Evolutionary conservation across 2,329 filamentous ascomycete species (phyloP).

Genomic region (Trichophyton mentagrophytes): DNA sequence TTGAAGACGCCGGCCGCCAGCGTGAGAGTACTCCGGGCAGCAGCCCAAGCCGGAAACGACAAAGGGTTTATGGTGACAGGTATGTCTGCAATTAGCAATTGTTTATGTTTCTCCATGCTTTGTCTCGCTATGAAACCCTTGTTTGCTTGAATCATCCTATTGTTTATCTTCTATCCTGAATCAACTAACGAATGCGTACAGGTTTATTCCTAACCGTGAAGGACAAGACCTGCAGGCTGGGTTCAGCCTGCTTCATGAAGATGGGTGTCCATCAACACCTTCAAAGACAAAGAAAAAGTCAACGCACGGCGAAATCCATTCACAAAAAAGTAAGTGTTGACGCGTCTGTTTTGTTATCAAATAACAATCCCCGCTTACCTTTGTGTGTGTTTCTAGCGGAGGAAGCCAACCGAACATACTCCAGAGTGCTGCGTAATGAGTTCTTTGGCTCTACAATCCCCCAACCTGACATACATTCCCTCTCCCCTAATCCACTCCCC

Average conservation of each 20-base stretch:
- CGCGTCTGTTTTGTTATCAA: conserved; percentile 5
- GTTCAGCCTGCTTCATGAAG: conserved; percentile 82
- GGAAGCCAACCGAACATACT: conserved; percentile 90
- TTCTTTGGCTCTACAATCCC: conserved; percentile 85
- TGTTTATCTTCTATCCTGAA: not conserved
- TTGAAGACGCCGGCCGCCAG: conserved; percentile 46
- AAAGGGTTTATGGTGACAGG: conserved; percentile 53
- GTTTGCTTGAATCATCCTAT: not conserved
- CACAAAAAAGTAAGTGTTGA: conserved; percentile 64
- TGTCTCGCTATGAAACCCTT: not conserved
- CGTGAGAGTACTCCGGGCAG: conserved; percentile 50
- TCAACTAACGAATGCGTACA: conserved; percentile 27
- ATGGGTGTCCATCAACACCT: conserved; percentile 82
- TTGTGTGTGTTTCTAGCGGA: conserved; percentile 45
- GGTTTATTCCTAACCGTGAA: conserved; percentile 88
- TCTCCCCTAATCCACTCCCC: conserved; percentile 45
- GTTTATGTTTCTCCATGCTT: not conserved
- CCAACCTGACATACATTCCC: conserved; percentile 55
- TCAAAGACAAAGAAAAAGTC: conserved; percentile 73
- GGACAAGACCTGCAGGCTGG: conserved; percentile 89
- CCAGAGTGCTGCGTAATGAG: conserved; percentile 73
- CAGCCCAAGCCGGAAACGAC: conserved; percentile 56
- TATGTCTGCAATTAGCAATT: conserved; percentile 22
- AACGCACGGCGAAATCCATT: conserved; percentile 81
- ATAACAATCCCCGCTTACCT: conserved; percentile 7